Base-by-base conservation (phyloP, 805 yeast genomes). In the Candida ipomoeae region DNA sequence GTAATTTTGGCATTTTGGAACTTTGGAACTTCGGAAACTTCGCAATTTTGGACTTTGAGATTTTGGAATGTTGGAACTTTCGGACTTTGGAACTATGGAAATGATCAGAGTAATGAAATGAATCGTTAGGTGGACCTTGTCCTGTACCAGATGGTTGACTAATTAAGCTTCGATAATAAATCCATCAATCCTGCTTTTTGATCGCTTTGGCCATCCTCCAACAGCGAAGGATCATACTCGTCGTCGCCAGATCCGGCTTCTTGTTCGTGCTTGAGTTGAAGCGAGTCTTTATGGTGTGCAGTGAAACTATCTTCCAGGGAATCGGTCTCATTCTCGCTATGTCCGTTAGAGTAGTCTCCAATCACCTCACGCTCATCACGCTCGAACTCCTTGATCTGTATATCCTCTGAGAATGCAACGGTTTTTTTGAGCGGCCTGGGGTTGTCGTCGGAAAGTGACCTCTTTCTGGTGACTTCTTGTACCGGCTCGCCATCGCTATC, bases 351-450 rank as follows among this genome's bases (percentile, higher is more conserved):
- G 40, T 55, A 56, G 36, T 60, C 62, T 3, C 44, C 32, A 14
- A 23, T 46, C 14, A 41, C 63, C 3, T 63, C 55, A 29, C 63
- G 62, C n/a, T 69, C 74, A 42, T 72, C 77, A 6, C 70, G 55
- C 29, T 67, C 72, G 49, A 61, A 73, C 53, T 73, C 78, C 52
- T 73, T 73, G 31, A 73, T 63, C 55, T 73, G 72, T 15, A 73
- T 62, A 40, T 71, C 70, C 46, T 72, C 76, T 0, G 75, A 66
- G 49, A 73, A 73, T 26, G 77, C 76, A 6, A 73, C 78, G 5
- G 61, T 50, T 36, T 69, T 62, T 48, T 67, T 70, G 7, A 44
- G 46, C 13, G 44, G 49, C 41, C 44, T 35, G 10, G 33, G 49
- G 56, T 26, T 51, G 56, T 36, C 44, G 20, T 48, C 26, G 36